These are phyloP conservation scores for Kodamaea kaohsiungensis DNA, from an alignment of 805 yeast species.

Conservation along the genomic window DNA sequence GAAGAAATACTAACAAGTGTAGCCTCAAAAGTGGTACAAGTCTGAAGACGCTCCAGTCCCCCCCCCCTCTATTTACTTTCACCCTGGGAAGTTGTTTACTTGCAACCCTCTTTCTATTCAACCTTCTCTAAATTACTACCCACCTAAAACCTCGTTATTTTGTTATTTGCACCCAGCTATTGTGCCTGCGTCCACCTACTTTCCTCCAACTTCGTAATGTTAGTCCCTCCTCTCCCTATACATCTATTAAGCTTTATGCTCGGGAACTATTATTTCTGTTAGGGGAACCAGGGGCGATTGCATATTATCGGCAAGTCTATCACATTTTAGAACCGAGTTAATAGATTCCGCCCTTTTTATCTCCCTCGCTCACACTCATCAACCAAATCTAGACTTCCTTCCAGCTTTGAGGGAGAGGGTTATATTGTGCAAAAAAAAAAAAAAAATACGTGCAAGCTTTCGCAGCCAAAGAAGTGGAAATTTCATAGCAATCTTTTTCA, in stretches of 20 bases:
- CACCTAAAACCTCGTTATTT: neutral
- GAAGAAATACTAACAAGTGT: conserved; percentile 25
- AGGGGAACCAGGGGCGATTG: neutral
- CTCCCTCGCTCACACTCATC: neutral
- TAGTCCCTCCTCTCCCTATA: too few relatives aligned
- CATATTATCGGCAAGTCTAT: neutral
- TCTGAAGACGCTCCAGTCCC: conserved; percentile 88
- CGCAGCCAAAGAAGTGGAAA: neutral
- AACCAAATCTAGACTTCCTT: neutral
- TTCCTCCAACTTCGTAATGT: too few relatives aligned
- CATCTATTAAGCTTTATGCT: neutral
- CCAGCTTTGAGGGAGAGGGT: neutral
- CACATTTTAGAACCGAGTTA: neutral
- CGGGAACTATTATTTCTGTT: neutral
- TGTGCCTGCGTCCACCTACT: neutral
- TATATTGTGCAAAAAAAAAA: too few relatives aligned
- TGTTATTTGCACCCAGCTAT: neutral
- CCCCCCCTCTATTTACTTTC: neutral
- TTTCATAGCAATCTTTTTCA: neutral
- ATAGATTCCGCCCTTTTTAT: neutral
- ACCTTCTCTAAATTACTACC: neutral
- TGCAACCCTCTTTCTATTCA: too few relatives aligned
- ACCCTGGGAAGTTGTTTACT: neutral
- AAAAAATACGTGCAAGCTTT: neutral
- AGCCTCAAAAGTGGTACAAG: conserved; percentile 92